Percentiles rank a stretch among this genome's conserved stretches.
Conservation (phyloP, 2,329 filamentous ascomycete genomes). For the Cladosporium halotolerans region DNA sequence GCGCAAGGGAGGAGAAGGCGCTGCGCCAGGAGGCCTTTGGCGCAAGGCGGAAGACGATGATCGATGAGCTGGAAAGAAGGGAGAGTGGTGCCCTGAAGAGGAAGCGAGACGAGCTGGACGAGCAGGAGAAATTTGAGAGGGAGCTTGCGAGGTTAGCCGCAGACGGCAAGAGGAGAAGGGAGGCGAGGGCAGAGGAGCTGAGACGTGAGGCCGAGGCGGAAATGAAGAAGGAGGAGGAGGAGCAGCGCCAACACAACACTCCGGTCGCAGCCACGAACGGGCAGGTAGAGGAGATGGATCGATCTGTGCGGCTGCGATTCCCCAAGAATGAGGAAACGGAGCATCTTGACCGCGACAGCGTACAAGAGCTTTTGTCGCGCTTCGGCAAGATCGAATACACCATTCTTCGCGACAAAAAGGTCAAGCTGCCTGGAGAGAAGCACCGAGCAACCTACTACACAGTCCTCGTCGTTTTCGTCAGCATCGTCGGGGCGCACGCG, state of each 20-base stretch:
- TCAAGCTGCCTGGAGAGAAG: constrained; percentile 26
- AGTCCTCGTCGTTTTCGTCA: constrained; percentile 51
- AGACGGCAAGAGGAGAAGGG: constrained; percentile 48
- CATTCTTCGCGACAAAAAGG: constrained; percentile 51
- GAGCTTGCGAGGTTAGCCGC: constrained; percentile 41
- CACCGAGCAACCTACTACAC: constrained; percentile 34
- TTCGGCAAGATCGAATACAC: constrained; percentile 54
- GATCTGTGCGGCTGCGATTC: constrained; percentile 52
- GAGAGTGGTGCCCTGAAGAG: constrained; percentile 51
- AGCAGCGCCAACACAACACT: neutral
- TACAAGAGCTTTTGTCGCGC: constrained; percentile 43
- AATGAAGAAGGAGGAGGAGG: constrained; percentile 27
- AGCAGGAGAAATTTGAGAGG: constrained; percentile 54
- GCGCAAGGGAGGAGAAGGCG: constrained; percentile 63
- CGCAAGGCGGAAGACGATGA: constrained; percentile 66
- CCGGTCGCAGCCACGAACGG: neutral
- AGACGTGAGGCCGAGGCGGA: constrained; percentile 45
- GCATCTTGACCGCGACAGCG: constrained; percentile 41
- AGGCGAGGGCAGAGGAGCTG: constrained; percentile 49
- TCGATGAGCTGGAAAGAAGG: constrained; percentile 75
- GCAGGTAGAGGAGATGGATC: constrained; percentile 46
- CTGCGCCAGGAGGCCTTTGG: constrained; percentile 68
- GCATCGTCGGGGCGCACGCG: constrained; percentile 52
- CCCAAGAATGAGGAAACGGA: constrained; percentile 5
- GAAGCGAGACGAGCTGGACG: constrained; percentile 38